Percentiles rank a stretch among this genome's conserved stretches.
Evolutionary conservation across 768 basidiomycete species (phyloP).

Genomic region (Pleurotus citrinopileatus): DNA sequence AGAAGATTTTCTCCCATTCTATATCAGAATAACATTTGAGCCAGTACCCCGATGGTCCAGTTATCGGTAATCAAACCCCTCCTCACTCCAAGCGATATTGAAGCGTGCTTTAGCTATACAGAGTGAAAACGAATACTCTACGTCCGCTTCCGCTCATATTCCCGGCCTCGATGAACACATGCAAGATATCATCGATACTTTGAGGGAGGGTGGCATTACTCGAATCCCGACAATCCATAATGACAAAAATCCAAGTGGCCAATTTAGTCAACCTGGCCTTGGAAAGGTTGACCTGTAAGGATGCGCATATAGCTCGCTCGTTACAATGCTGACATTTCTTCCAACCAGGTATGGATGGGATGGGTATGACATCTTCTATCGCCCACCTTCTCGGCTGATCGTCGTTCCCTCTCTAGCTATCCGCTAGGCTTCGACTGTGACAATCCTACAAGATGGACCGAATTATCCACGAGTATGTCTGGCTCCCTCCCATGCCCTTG

Average conservation of each 20-base stretch:
- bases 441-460: constrained; percentile 51
- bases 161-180: constrained; percentile 35
- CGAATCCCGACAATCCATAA: constrained; percentile 35
- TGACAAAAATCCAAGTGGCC: constrained; percentile 27
- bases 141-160: constrained; percentile 24
- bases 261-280: constrained; percentile 24
- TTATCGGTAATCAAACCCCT: constrained; percentile 31
- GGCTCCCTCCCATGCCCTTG: too few relatives aligned
- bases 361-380: constrained; percentile 17
- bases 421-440: constrained; percentile 68
- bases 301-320: constrained; percentile 12
- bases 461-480: constrained; percentile 29
- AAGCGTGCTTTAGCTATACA: constrained; percentile 27
- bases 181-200: constrained; percentile 38
- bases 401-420: constrained; percentile 29
- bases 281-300: constrained; percentile 34
- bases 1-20: constrained; percentile 17
- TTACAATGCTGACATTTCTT: neutral
- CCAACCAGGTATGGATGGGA: constrained; percentile 39
- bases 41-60: constrained; percentile 42
- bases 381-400: too few relatives aligned
- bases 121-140: constrained; percentile 46
- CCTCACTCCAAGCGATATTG: neutral
- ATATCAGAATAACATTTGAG: constrained; percentile 22
- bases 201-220: constrained; percentile 34